A percentile compares a stretch with the other conserved stretches of the same genome.
These are phyloP conservation scores for Cladorrhinum sp. DNA, from an alignment of 2,329 filamentous ascomycete genomes.

Conservation along the genomic window DNA sequence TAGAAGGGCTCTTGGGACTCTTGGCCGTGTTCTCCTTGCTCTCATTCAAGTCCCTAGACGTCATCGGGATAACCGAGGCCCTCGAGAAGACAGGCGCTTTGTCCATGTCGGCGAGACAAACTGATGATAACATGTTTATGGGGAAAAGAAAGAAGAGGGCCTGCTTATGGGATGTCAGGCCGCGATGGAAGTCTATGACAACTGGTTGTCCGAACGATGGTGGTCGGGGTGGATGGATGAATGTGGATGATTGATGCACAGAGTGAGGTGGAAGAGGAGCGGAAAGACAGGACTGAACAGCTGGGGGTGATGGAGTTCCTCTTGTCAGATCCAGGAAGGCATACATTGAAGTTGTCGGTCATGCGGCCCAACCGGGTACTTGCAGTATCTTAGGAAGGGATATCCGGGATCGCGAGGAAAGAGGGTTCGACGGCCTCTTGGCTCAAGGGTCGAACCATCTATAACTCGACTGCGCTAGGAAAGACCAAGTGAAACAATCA, in stretches of 20 bases:
- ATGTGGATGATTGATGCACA: background rate
- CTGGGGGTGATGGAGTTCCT: background rate
- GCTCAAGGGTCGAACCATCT: too few species aligned
- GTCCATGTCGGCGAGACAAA: background rate
- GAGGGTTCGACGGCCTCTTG: too few species aligned
- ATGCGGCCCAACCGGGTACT: background rate
- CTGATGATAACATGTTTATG: conserved; percentile 3
- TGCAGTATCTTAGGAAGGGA: background rate
- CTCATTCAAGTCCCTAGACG: background rate
- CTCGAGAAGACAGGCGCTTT: background rate
- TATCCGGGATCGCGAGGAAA: too few species aligned
- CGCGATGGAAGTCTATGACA: background rate
- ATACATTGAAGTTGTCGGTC: background rate
- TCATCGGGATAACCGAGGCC: background rate
- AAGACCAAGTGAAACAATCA: too few species aligned
- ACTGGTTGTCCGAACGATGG: background rate
- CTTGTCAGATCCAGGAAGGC: background rate
- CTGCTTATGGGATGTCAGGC: background rate
- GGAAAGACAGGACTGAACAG: background rate
- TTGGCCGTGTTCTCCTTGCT: background rate
- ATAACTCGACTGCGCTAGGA: too few species aligned
- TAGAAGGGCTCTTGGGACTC: background rate
- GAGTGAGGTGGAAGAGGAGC: background rate
- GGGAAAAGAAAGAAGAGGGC: background rate
- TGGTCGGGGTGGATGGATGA: background rate